Conservation (phyloP, 345 rosid species). For the Hirschfeldia incana region DNA sequence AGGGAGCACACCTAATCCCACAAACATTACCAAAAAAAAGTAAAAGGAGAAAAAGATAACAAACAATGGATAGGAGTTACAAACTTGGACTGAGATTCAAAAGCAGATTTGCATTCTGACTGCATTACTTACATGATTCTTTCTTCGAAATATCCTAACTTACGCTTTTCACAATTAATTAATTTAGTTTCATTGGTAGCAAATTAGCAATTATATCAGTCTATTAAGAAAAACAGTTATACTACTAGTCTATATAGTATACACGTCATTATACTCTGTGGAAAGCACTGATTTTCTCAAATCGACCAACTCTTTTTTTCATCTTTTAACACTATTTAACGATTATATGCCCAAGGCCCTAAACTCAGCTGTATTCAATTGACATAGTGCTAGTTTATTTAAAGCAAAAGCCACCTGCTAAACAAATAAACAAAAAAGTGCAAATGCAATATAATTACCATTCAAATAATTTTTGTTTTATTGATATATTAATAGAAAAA, state of each 20-base stretch:
- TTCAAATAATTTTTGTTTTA: not conserved
- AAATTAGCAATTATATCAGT: not conserved
- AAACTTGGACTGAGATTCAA: constrained; percentile 14
- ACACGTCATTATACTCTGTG: not conserved
- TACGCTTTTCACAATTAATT: not conserved
- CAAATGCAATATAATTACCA: not conserved
- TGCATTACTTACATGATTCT: not conserved
- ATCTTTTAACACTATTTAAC: constrained; percentile 6
- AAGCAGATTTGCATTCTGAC: constrained; percentile 8
- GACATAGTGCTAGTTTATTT: not conserved
- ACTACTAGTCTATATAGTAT: not conserved
- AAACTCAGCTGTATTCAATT: not conserved
- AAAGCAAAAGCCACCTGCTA: constrained; percentile 5
- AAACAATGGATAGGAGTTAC: not conserved
- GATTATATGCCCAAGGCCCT: not conserved
- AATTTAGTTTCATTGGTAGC: not conserved
- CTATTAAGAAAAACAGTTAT: not conserved
- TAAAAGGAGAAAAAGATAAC: constrained; percentile 5
- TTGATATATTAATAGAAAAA: not conserved
- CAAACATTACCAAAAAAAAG: constrained; percentile 4
- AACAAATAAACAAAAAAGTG: not conserved
- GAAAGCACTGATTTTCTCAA: not conserved
- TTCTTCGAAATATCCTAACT: constrained; percentile 6
- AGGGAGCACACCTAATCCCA: constrained; percentile 32
- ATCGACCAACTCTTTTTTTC: not conserved